These are phyloP conservation scores for Zygotorulaspora chibaensis DNA, from an alignment of 805 yeast genomes.

Conservation along the genomic window DNA sequence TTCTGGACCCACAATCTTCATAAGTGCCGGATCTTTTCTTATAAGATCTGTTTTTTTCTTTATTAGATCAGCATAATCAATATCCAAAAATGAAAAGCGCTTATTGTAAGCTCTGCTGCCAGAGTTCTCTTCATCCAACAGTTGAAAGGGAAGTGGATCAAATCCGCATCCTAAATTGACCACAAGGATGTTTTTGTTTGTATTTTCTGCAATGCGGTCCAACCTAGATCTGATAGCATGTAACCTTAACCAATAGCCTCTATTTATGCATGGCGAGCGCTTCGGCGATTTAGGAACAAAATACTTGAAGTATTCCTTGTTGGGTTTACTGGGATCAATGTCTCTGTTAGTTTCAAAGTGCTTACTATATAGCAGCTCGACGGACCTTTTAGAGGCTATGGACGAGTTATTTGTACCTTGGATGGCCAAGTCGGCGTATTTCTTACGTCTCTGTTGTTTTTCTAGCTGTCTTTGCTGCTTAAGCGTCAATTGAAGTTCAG, in stretches of 20 bases:
- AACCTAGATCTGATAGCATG: constrained; percentile 57
- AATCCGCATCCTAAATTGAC: constrained; percentile 80
- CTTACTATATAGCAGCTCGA: constrained; percentile 53
- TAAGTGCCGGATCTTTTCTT: constrained; percentile 43
- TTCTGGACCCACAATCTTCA: constrained; percentile 40
- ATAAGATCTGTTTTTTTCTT: constrained; percentile 52
- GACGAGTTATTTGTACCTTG: constrained; percentile 84
- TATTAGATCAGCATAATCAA: constrained; percentile 72
- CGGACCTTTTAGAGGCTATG: constrained; percentile 77
- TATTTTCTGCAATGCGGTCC: constrained; percentile 41
- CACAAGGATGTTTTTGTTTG: constrained; percentile 38
- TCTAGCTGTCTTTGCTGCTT: constrained; percentile 27
- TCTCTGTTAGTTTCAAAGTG: constrained; percentile 19
- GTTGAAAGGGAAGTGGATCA: constrained; percentile 56
- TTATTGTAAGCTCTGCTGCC: constrained; percentile 30
- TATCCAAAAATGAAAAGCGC: constrained; percentile 54
- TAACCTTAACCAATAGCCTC: constrained; percentile 82
- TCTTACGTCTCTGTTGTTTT: constrained; percentile 45
- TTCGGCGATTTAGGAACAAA: constrained; percentile 58
- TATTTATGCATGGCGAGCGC: constrained; percentile 73
- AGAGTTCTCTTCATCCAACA: constrained; percentile 35
- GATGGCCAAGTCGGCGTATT: constrained; percentile 60
- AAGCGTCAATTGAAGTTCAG: constrained; percentile 7
- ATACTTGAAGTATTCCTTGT: constrained; percentile 50
- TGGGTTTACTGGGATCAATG: constrained; percentile 23